phyloP scores from a whole-genome alignment of 371 early-diverging fungal genomes.

The Funneliformis caledonium region DNA sequence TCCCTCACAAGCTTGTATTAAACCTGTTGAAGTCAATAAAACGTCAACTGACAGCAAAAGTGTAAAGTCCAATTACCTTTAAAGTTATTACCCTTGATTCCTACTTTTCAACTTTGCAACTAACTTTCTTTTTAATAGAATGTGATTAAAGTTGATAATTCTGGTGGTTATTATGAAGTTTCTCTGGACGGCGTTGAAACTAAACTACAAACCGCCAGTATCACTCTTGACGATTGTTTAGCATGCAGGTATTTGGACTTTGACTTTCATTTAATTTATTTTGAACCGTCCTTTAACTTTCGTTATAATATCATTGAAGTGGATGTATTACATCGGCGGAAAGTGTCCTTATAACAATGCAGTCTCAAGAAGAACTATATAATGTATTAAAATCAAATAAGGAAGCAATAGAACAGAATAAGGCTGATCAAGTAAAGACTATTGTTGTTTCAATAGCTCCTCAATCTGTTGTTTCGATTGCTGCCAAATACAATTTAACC shows the following conservation, averaged over 20 bases:
- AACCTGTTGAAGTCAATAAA: conserved; percentile 85
- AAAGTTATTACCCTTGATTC: not conserved
- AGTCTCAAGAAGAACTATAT: conserved; percentile 88
- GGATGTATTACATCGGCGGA: conserved; percentile 98
- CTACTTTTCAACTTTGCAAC: conserved; percentile 37
- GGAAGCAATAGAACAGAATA: conserved; percentile 48
- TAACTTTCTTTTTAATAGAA: conserved; percentile 48
- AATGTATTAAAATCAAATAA: conserved; percentile 72
- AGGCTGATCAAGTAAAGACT: conserved; percentile 42
- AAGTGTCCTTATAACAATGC: conserved; percentile 87
- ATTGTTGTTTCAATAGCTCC: conserved; percentile 87
- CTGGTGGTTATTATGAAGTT: conserved; percentile 83
- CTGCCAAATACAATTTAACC: conserved; percentile 78
- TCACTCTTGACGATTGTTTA: conserved; percentile 93
- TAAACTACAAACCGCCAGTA: conserved; percentile 82
- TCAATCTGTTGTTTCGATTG: conserved; percentile 91
- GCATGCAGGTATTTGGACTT: conserved; percentile 84
- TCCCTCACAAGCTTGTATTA: conserved; percentile 95
- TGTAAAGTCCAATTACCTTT: not conserved
- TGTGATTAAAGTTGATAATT: conserved; percentile 68
- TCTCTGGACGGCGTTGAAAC: conserved; percentile 80
- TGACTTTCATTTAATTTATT: not conserved
- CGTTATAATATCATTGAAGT: conserved; percentile 49
- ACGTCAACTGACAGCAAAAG: conserved; percentile 39
- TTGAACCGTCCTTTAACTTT: not conserved